Base-by-base conservation (phyloP, 1,284 basidiomycete species). In the Cutaneotrichosporon spelunceum region DNA sequence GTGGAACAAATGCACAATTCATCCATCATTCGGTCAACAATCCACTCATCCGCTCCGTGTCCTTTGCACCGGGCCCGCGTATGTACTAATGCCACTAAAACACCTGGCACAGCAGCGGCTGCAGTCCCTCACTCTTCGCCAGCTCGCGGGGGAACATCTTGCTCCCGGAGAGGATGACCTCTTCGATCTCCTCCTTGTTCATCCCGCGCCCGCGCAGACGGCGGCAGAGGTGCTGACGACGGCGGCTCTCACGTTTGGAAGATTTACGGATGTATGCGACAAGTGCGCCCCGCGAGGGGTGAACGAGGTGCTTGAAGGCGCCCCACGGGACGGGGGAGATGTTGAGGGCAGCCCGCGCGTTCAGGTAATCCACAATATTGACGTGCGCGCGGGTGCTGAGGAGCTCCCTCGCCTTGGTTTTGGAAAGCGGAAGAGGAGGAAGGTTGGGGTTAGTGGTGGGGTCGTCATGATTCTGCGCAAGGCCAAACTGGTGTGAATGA, bases 321-420 rank as follows among this genome's bases (percentile, higher is more conserved):
- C 54, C 54, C 54, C 54, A 56, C 16, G 27, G 9, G 6, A 14
- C 30, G 19, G 21, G 30, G 2, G 29, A 23, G 2, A 27, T 56
- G 7, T 58, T 47, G 16, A 33, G 30, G 30, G 30, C 4, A 11
- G n/a, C 24, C 23, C 73, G 65, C 16, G 69, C 72, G 27, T 67
- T 63, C 24, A 76, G 57, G 58, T 77, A 77, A 49, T 76, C 73
- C n/a, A 59, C 60, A 24, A 78, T 59, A 54, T 74, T 77, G 63
- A 78, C 68, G 56, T 75, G 74, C 0, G 66, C 76, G 23, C 65
- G 45, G 1, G 60, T 29, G 34, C 71, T 66, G 39, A 78, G 69
- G 14, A 78, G 54, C 2, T 50, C 47, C 10, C 59, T 47, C 4
- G 74, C 74, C 61, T 70, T 57, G 0, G 47, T 72, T 21, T 76